Evolutionary conservation across 2,329 filamentous ascomycete genomes (phyloP).

Genomic region (Ascochyta viciae-villosae): DNA sequence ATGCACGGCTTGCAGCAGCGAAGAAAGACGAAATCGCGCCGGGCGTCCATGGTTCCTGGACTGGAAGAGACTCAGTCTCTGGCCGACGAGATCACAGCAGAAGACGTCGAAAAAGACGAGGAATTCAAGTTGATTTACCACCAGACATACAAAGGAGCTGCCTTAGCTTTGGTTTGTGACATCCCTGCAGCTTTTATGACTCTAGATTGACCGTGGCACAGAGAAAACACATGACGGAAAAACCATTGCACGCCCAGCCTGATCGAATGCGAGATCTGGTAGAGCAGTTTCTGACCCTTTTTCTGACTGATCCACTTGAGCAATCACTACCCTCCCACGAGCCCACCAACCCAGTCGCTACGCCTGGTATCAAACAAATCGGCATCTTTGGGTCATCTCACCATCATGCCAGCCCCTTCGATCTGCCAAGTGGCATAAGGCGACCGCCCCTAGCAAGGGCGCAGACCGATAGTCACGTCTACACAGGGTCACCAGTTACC

Average conservation of each 20-base stretch:
- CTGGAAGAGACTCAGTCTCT: constrained; percentile 21
- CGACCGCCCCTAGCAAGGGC: constrained; percentile 24
- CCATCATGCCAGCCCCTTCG: constrained; percentile 41
- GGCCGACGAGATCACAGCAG: constrained; percentile 26
- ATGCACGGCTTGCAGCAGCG: constrained; percentile 58
- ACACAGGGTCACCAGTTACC: constrained; percentile 36
- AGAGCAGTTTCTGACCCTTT: constrained; percentile 55
- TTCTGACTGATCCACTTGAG: constrained; percentile 54
- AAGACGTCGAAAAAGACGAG: constrained; percentile 52
- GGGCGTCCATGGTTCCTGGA: constrained; percentile 32
- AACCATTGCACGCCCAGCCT: constrained; percentile 49
- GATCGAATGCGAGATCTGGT: constrained; percentile 57
- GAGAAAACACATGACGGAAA: constrained; percentile 49
- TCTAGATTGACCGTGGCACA: constrained; percentile 15
- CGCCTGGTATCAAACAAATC: constrained; percentile 35
- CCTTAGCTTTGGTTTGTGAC: constrained; percentile 54
- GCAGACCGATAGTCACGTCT: constrained; percentile 23
- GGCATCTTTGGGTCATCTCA: constrained; percentile 30
- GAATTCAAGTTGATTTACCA: constrained; percentile 62
- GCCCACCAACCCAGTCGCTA: constrained; percentile 27
- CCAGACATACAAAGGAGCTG: constrained; percentile 58
- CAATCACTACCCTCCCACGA: constrained; percentile 24
- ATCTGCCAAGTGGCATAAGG: constrained; percentile 39
- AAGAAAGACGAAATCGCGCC: constrained; percentile 44
- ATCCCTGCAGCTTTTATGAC: background rate